Conservation (phyloP, 495 filamentous ascomycete species). For the Penicillium mononematosum region DNA sequence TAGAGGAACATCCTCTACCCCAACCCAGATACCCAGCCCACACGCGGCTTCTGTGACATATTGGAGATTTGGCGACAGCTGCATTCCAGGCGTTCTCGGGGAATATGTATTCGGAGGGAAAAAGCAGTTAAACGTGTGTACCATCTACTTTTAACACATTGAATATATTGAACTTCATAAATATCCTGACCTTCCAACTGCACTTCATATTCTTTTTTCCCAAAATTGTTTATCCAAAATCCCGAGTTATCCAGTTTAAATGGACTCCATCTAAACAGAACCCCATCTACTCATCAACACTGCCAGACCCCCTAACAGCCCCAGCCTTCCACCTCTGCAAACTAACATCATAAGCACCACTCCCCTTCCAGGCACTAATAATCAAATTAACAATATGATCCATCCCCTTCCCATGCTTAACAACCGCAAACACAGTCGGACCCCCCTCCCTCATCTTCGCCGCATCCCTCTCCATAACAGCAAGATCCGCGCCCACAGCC, state of each 20-base stretch:
- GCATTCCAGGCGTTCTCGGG: conserved; percentile 35
- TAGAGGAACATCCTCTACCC: conserved; percentile 5
- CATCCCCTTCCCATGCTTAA: conserved; percentile 85
- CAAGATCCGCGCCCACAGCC: conserved; percentile 85
- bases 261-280: not conserved
- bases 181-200: not conserved
- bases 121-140: conserved; percentile 21
- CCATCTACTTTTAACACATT: conserved; percentile 12
- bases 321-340: conserved; percentile 54
- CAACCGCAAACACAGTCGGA: conserved; percentile 94
- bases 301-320: conserved; percentile 47
- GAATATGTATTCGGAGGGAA: conserved; percentile 23
- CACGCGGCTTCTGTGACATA: conserved; percentile 21
- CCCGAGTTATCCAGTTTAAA: not conserved
- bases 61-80: conserved; percentile 23
- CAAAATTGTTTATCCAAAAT: not conserved
- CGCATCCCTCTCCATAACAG: conserved; percentile 93
- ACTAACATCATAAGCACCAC: conserved; percentile 65
- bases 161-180: conserved; percentile 15
- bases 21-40: conserved; percentile 28
- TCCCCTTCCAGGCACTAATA: conserved; percentile 86
- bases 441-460: conserved; percentile 94
- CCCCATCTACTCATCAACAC: conserved; percentile 35
- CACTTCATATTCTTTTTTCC: not conserved
- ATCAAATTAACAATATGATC: conserved; percentile 85